Evolutionary conservation across 352 stramenopile species (phyloP), one percentile per base, ranked within the genome.

Genomic region (Globisporangium heterothallicum): DNA sequence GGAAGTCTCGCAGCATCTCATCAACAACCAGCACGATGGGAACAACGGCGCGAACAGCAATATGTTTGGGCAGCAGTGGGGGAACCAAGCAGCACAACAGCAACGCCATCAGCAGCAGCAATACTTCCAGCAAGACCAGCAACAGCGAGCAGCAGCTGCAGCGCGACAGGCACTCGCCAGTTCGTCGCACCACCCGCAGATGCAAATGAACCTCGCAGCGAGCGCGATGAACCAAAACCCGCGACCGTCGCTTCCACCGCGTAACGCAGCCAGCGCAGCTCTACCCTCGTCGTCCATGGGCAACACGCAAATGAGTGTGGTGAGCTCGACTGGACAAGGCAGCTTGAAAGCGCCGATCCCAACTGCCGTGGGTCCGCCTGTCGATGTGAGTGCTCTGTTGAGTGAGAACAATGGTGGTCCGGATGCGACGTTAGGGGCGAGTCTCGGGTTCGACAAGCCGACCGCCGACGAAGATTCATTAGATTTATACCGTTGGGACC

Each of bases 401-500:
- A 22, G 26, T 7, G 47, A 56, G 13, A 46, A 10, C 12, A 8
- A n/a, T 12, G 21, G 42, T 14, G 32, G 32, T 22, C 13, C n/a
- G 2, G 16, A 34, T 16, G 40, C 14, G 4, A 24, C 44, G 14
- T 25, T 57, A 16, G 50, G 50, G 1, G 34, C 43, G 22, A 53
- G 13, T 14, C 44, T 58, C 18, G 50, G 42, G 16, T 47, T 64
- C 25, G 58, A 66, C 42, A 50, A 59, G 18, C 56, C 40, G 12
- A 16, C 42, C 40, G 61, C 36, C 27, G 74, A 86, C 0, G 63
- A 77, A 48, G 79, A 90, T 21, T 56, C 71, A 22, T 57, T 90
- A 49, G 79, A 91, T 69, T 61, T 83, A 24, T 88, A 87, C 51
- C 77, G 73, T 21, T 92, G 80, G 80, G 78, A 91, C 52, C 71